These are phyloP conservation scores for Spathaspora girioi DNA, from an alignment of 805 yeast species.

Conservation along the genomic window DNA sequence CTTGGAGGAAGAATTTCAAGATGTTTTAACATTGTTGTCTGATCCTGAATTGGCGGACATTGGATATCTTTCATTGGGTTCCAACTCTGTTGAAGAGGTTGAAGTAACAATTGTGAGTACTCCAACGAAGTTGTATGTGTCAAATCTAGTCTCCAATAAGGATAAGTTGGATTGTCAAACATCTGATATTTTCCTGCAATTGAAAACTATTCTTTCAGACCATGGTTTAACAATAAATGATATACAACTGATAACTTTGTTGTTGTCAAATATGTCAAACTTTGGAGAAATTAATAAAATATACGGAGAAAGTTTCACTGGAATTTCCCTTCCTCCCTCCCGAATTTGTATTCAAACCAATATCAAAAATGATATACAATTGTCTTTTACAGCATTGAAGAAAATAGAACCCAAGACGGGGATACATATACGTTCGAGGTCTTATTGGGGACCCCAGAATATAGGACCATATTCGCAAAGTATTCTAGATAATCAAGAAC, in stretches of 20 bases:
- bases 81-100: background rate
- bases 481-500: constrained; percentile 38
- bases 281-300: constrained; percentile 60
- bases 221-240: constrained; percentile 36
- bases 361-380: constrained; percentile 44
- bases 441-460: constrained; percentile 98
- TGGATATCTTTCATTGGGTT: background rate
- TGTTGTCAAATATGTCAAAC: constrained; percentile 59
- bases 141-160: constrained; percentile 23
- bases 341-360: constrained; percentile 75
- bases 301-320: constrained; percentile 53
- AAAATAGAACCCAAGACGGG: constrained; percentile 48
- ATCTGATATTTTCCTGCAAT: constrained; percentile 43
- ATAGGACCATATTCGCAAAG: constrained; percentile 97
- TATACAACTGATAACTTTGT: constrained; percentile 57
- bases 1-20: constrained; percentile 38
- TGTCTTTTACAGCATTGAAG: constrained; percentile 56
- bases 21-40: constrained; percentile 16
- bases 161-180: constrained; percentile 39
- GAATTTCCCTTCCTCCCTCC: constrained; percentile 75
- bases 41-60: constrained; percentile 1
- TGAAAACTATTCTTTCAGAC: constrained; percentile 30
- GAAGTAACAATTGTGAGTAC: constrained; percentile 5
- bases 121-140: constrained; percentile 19
- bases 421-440: constrained; percentile 85